Evolutionary conservation across 805 yeast genomes (phyloP).

Genomic region (Suhomyces faveliae): DNA sequence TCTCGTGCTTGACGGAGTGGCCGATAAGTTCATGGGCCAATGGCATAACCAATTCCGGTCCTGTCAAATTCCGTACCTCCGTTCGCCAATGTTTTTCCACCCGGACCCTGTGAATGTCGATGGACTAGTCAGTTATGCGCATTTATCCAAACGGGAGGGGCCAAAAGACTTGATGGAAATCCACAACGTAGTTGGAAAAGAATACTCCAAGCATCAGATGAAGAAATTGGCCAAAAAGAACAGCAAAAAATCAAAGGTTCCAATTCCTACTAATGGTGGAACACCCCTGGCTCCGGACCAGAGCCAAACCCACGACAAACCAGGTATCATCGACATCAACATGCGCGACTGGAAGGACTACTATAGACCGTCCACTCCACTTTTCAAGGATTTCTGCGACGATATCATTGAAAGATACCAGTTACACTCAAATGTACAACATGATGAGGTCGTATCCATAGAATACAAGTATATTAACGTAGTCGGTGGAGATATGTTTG

Average conservation of each 20-base stretch:
- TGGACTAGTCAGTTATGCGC: conserved; percentile 43
- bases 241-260: conserved; percentile 11
- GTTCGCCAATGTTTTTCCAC: conserved; percentile 51
- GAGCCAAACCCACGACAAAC: conserved; percentile 23
- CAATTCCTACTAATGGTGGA: conserved; percentile 15
- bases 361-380: conserved; percentile 41
- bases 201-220: conserved; percentile 42
- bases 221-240: conserved; percentile 27
- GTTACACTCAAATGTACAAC: conserved; percentile 25
- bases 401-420: conserved; percentile 33
- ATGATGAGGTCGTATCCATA: conserved; percentile 35
- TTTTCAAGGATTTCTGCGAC: conserved; percentile 40
- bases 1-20: conserved; percentile 35
- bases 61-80: conserved; percentile 41
- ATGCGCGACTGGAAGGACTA: conserved; percentile 46
- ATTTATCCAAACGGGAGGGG: conserved; percentile 26
- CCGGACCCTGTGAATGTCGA: conserved; percentile 46
- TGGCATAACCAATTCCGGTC: conserved; percentile 45
- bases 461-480: conserved; percentile 25
- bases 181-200: conserved; percentile 43
- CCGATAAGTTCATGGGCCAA: conserved; percentile 37
- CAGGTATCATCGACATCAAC: conserved; percentile 41
- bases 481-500: conserved; percentile 20
- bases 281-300: conserved; percentile 1
- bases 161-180: conserved; percentile 38